A percentile compares a stretch with the other conserved stretches of the same genome.
phyloP scores from a whole-genome alignment of 2,329 filamentous ascomycete species.

The Penicillium sp. region DNA sequence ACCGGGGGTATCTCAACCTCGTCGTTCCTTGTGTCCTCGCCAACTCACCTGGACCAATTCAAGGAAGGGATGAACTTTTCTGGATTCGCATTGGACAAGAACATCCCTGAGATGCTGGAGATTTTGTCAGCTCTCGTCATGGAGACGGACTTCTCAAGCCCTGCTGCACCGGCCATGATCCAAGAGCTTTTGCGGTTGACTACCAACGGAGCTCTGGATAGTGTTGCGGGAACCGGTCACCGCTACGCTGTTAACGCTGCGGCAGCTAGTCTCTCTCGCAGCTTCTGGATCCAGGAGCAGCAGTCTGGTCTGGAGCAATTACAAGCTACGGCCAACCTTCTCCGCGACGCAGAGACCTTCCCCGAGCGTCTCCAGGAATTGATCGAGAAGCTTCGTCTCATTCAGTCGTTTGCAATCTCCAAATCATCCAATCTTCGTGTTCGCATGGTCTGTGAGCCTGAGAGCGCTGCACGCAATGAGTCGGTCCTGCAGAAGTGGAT shows the following conservation, averaged over 20 bases:
- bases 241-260: conserved; percentile 78
- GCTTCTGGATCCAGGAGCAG: conserved; percentile 71
- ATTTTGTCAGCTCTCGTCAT: conserved; percentile 72
- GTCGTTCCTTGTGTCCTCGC: conserved; percentile 76
- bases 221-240: conserved; percentile 86
- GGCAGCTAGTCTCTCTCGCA: conserved; percentile 68
- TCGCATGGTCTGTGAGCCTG: conserved; percentile 77
- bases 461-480: conserved; percentile 66
- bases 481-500: conserved; percentile 67
- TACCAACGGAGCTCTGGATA: conserved; percentile 84
- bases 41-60: conserved; percentile 63
- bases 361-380: conserved; percentile 67
- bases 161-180: conserved; percentile 74
- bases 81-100: conserved; percentile 82
- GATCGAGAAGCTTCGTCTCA: conserved; percentile 75
- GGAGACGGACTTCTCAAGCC: conserved; percentile 84
- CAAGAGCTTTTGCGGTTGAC: conserved; percentile 80
- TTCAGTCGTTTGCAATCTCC: conserved; percentile 72
- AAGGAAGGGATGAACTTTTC: conserved; percentile 78
- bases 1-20: conserved; percentile 84
- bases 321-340: conserved; percentile 70
- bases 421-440: conserved; percentile 65
- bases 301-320: conserved; percentile 88
- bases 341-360: conserved; percentile 62
- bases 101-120: conserved; percentile 86